A percentile compares a stretch with the other conserved stretches of the same genome.
These are phyloP conservation scores for Wickerhamiella kurtzmanii DNA, from an alignment of 805 yeast species.

Conservation along the genomic window DNA sequence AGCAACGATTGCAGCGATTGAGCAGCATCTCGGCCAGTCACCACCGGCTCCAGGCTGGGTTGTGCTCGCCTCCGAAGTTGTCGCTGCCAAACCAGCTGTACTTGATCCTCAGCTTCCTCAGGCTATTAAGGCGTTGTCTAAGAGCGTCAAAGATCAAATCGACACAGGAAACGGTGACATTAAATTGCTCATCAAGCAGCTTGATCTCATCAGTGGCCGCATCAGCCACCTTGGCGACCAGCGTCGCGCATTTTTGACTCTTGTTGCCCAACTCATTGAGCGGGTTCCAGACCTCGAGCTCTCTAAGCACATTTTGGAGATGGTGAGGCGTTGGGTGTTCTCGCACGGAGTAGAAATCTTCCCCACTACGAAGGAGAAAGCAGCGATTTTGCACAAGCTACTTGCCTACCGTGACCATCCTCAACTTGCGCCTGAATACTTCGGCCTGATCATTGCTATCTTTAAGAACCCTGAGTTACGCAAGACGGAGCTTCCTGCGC, in stretches of 20 bases:
- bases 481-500: constrained; percentile 76
- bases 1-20: constrained; percentile 37
- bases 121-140: constrained; percentile 64
- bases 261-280: constrained; percentile 82
- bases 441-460: constrained; percentile 73
- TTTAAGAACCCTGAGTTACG: constrained; percentile 68
- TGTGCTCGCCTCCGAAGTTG: constrained; percentile 58
- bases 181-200: constrained; percentile 50
- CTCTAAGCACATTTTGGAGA: constrained; percentile 56
- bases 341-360: constrained; percentile 57
- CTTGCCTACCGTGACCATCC: constrained; percentile 67
- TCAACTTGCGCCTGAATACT: constrained; percentile 60
- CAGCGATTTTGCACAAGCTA: constrained; percentile 87
- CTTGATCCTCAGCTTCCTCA: constrained; percentile 64
- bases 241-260: constrained; percentile 71
- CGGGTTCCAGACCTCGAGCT: constrained; percentile 68
- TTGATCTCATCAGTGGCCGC: constrained; percentile 65
- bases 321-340: constrained; percentile 85
- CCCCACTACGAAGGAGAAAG: constrained; percentile 93
- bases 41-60: constrained; percentile 67
- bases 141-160: constrained; percentile 19
- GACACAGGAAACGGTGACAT: constrained; percentile 6
- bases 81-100: constrained; percentile 56
- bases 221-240: constrained; percentile 86
- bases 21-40: constrained; percentile 60